Evolutionary conservation across 140 eudicot species (phyloP), one percentile per base, ranked within the genome.

Genomic region (Erigeron philadelphicus): DNA sequence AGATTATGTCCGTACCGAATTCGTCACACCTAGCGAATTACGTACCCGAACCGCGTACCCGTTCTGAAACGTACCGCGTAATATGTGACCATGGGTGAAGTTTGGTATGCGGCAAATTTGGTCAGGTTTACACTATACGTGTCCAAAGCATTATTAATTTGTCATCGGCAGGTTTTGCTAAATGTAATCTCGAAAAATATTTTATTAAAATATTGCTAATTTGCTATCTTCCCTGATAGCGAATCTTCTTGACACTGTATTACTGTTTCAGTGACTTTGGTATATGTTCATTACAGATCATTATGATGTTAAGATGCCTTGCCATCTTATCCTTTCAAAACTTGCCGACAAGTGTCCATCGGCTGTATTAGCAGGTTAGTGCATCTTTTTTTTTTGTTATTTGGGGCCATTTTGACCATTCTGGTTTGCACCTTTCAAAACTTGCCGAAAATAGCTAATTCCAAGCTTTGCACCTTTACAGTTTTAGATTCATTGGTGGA

Each of bases 281-380:
- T 18, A 44, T 71, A 2, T 63, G 16, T 78, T 58, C 41, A 50
- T 72, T 17, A 19, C 89, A 94, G 97, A 94, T 85, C 99, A 90
- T 94, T 89, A 94, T 85, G 99, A 94, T 81, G 99, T 94, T 71
- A 94, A 94, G 78, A 94, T 94, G 99, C 97, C 99, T 64, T 94
- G 99, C 77, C 99, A 94, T 72, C 90, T 94, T 43, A 94, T 94
- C 76, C 99, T 94, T 25, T 87, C 99, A 31, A 94, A 94, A 83
- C 90, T 94, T 74, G 95, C 97, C 2, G 97, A 89, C 46, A 94
- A 89, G 87, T 94, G 99, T 76, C 97, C 97, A 19, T 84, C 97
- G 49, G 91, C 99, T 67, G 95, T 94, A 48, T 77, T 94, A 72
- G 99, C 97, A 74, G 99, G 97, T 85, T 54, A 78, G 75, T 84